Evolutionary conservation across 2,329 filamentous ascomycete species (phyloP).

Genomic region (Cladorrhinum sp.): DNA sequence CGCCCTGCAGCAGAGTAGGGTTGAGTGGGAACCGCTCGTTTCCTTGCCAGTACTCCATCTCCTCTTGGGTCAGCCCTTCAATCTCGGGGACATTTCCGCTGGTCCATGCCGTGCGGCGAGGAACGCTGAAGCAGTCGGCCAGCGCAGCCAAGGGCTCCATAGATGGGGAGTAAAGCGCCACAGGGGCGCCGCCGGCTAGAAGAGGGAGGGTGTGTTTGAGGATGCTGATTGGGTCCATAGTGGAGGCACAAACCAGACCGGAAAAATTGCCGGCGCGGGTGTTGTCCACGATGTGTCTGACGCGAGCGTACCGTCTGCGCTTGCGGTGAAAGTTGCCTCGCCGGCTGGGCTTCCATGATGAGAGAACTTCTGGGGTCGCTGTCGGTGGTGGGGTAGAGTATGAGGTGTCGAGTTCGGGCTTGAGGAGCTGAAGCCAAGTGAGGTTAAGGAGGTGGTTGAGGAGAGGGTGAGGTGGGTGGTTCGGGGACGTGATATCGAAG

Average conservation of each 20-base stretch:
- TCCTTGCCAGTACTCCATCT: slow-evolving; percentile 56
- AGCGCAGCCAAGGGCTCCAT: slow-evolving; percentile 76
- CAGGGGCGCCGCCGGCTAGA: slow-evolving; percentile 74
- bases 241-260: slow-evolving; percentile 75
- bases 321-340: slow-evolving; percentile 87
- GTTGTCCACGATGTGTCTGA: slow-evolving; percentile 68
- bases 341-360: slow-evolving; percentile 74
- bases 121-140: slow-evolving; percentile 80
- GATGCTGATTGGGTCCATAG: slow-evolving; percentile 76
- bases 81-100: slow-evolving; percentile 40
- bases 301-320: slow-evolving; percentile 73
- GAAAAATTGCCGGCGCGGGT: slow-evolving; percentile 75
- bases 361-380: slow-evolving; percentile 58
- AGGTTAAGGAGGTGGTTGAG: slow-evolving; percentile 76
- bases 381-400: slow-evolving; percentile 65
- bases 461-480: slow-evolving; percentile 70
- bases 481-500: slow-evolving; percentile 69
- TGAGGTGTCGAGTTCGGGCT: slow-evolving; percentile 69
- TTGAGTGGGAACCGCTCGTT: slow-evolving; percentile 80
- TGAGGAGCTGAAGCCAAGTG: slow-evolving; percentile 87
- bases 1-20: slow-evolving; percentile 76
- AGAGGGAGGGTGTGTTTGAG: slow-evolving; percentile 74
- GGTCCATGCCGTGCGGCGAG: slow-evolving; percentile 70
- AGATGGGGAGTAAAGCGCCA: slow-evolving; percentile 80
- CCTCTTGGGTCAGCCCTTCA: slow-evolving; percentile 42